Evolutionary conservation across 2,329 filamentous ascomycete genomes (phyloP), one percentile per base, ranked within the genome.

Genomic region (Verticillium longisporum): DNA sequence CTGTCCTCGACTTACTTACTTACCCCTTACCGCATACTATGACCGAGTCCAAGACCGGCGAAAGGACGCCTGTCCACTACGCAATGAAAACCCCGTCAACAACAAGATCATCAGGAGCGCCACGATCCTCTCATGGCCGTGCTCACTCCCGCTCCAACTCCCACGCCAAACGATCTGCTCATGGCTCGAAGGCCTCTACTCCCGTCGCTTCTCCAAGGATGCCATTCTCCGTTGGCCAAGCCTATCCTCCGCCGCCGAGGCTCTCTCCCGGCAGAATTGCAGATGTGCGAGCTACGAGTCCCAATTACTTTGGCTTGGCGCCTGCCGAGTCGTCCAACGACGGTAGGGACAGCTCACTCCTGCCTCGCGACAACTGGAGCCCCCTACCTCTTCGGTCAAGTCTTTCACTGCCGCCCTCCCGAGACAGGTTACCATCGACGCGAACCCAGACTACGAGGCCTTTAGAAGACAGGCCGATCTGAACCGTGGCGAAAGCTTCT

Each of bases 241-340:
- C 78, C 26, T 75, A 80, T 37, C 79, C 83, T 2, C 83, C 83
- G 0, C 57, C 57, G 15, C 57, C 57, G 11, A 81, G 77, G 63
- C 70, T 80, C 6, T 82, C 83, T 2, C 79, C 81, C 2, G 70
- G 65, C 32, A 69, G 73, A 50, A 61, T 68, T 5, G 61, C 69
- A 1, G 77, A 80, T 50, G 70, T 69, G 15, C 78, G 80, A 64
- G 76, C 82, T 1, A 77, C 86, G 10, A 94, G 91, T 71, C 91
- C 92, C 13, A 96, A 93, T 72, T 97, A 97, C 74, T 97, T 97
- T 72, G 90, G 90, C 61, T 84, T 96, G 62, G 79, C 87, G 34
- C 77, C 91, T 64, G 11, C 18, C 10, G 87, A 92, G 62, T 67
- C 63, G 37, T 73, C 84, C 21, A 74, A 77, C 55, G 86, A 90